These are phyloP conservation scores for Phytophthora europaea DNA, from an alignment of 352 stramenopile species.

Conservation along the genomic window DNA sequence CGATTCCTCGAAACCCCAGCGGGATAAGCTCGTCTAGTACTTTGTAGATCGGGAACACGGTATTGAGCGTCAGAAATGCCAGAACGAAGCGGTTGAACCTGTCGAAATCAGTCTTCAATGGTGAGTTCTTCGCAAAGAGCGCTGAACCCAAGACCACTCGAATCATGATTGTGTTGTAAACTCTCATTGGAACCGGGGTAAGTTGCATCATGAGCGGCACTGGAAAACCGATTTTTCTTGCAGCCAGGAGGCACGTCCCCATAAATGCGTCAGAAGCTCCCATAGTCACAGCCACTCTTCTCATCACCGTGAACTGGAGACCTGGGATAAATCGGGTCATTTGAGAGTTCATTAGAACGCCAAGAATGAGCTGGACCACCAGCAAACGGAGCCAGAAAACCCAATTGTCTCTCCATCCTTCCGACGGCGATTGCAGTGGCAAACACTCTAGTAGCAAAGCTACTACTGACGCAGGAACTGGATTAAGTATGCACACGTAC, in stretches of 20 bases:
- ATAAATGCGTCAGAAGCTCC: background rate
- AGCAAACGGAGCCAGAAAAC: background rate
- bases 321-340: background rate
- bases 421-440: background rate
- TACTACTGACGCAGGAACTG: background rate
- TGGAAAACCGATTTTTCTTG: constrained; percentile 7
- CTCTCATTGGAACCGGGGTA: background rate
- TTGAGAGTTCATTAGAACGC: background rate
- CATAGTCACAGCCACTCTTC: background rate
- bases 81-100: background rate
- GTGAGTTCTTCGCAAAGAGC: background rate
- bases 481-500: constrained; percentile 10
- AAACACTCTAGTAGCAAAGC: background rate
- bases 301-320: background rate
- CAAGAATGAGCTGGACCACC: background rate
- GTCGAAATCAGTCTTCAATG: background rate
- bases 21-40: background rate
- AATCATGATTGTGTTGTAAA: background rate
- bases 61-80: background rate
- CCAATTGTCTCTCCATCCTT: background rate
- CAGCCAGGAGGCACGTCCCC: background rate
- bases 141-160: background rate
- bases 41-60: background rate
- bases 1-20: background rate
- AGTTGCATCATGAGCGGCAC: constrained; percentile 12